Evolutionary conservation across 2,329 filamentous ascomycete species (phyloP).

Genomic region (Microsporum ferrugineum): DNA sequence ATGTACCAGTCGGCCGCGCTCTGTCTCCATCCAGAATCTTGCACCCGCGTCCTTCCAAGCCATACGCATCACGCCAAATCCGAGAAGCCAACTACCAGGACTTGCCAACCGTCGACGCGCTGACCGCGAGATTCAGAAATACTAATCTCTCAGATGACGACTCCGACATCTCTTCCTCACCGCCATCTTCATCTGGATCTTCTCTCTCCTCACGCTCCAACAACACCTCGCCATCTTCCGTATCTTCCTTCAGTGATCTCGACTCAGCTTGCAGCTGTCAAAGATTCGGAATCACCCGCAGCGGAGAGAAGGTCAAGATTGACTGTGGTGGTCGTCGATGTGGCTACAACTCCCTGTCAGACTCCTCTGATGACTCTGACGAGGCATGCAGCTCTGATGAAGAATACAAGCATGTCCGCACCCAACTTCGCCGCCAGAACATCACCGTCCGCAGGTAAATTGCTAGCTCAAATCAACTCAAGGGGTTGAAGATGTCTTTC

Average conservation of each 20-base stretch:
- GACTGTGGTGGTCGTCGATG: slow-evolving; percentile 87
- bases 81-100: slow-evolving; percentile 68
- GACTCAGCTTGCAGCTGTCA: slow-evolving; percentile 71
- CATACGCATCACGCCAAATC: slow-evolving; percentile 77
- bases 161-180: slow-evolving; percentile 62
- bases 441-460: slow-evolving; percentile 31
- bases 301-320: slow-evolving; percentile 85
- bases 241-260: slow-evolving; percentile 56
- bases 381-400: slow-evolving; percentile 54
- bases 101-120: slow-evolving; percentile 62
- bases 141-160: slow-evolving; percentile 60
- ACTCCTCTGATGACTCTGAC: slow-evolving; percentile 41
- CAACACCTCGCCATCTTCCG: slow-evolving; percentile 41
- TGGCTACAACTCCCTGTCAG: slow-evolving; percentile 50
- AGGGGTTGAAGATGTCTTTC: background rate
- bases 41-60: slow-evolving; percentile 79
- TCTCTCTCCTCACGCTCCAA: slow-evolving; percentile 66
- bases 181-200: slow-evolving; percentile 52
- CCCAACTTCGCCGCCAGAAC: slow-evolving; percentile 26
- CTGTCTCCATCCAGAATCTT: slow-evolving; percentile 81
- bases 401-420: slow-evolving; percentile 29
- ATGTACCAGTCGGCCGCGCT: slow-evolving; percentile 78
- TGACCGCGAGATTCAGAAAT: slow-evolving; percentile 64
- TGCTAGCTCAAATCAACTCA: background rate
- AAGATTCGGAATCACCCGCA: slow-evolving; percentile 90